Conservation (phyloP, 225 moss, liverwort and hornwort genomes). For the Physcomitrium patens region DNA sequence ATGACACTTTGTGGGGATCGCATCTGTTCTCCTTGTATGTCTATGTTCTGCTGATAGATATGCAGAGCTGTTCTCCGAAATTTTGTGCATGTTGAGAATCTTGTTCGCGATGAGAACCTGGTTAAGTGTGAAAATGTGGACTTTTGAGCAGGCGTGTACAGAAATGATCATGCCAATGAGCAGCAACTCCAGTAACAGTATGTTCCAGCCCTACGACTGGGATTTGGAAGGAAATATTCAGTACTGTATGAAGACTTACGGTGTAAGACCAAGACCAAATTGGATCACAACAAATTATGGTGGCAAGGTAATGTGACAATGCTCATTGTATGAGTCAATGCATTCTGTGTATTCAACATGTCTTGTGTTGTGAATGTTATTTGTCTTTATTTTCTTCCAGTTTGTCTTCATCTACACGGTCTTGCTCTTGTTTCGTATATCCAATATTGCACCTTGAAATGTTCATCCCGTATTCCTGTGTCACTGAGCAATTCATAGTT, state of each 20-base stretch:
- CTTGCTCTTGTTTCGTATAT: too few relatives aligned
- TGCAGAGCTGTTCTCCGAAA: neutral
- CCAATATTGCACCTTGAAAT: too few relatives aligned
- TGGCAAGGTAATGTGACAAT: conserved; percentile 58
- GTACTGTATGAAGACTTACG: conserved; percentile 56
- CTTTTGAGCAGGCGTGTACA: conserved; percentile 67
- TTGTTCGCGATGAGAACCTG: neutral
- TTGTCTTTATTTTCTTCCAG: too few relatives aligned
- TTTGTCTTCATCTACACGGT: too few relatives aligned
- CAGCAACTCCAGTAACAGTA: conserved; percentile 68
- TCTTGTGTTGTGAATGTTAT: neutral
- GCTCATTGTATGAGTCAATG: neutral
- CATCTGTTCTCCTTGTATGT: neutral
- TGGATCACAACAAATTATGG: conserved; percentile 91
- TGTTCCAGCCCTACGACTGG: conserved; percentile 80
- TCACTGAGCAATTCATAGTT: too few relatives aligned
- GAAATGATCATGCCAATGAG: conserved; percentile 99
- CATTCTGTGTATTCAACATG: neutral
- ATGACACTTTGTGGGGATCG: neutral
- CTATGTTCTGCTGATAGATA: neutral
- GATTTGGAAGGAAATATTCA: conserved; percentile 46
- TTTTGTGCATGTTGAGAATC: neutral
- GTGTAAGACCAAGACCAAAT: conserved; percentile 68
- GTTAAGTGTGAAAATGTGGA: conserved; percentile 15
- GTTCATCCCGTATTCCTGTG: too few relatives aligned